These are phyloP conservation scores for Olyra latifolia DNA, from an alignment of 176 grass and related monocot species.

Conservation along the genomic window DNA sequence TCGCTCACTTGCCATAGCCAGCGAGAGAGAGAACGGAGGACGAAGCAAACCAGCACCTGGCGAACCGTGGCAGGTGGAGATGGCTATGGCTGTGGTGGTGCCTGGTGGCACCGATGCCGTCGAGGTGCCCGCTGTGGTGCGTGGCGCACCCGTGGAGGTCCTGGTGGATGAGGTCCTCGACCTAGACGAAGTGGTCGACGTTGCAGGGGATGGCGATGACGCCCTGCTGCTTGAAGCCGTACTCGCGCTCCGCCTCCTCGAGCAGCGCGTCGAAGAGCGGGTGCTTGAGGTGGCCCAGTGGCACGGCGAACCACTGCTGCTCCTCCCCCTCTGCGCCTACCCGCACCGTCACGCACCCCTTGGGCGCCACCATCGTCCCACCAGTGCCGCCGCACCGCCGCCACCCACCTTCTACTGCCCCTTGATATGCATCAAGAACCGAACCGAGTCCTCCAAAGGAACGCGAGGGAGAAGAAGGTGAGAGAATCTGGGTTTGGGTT, in stretches of 20 bases:
- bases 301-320: constrained; percentile 71
- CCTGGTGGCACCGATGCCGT: not conserved
- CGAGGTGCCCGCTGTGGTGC: constrained; percentile 30
- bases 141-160: constrained; percentile 38
- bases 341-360: constrained; percentile 74
- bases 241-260: constrained; percentile 76
- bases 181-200: constrained; percentile 72
- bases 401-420: not conserved
- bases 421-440: not conserved
- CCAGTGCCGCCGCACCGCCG: not conserved
- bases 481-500: not conserved
- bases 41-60: no score
- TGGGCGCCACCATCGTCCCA: constrained; percentile 35
- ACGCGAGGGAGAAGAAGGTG: not conserved
- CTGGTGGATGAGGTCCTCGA: constrained; percentile 57
- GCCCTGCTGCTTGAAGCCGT: constrained; percentile 72
- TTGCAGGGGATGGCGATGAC: constrained; percentile 83
- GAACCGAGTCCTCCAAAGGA: not conserved
- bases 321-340: constrained; percentile 77
- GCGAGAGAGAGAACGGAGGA: no score
- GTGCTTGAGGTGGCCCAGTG: constrained; percentile 77
- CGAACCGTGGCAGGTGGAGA: constrained; percentile 63
- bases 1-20: no score
- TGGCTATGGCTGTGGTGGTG: not conserved
- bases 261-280: constrained; percentile 79